Evolutionary conservation across 306 rosid species (phyloP).

Genomic region (Cucumis melo): DNA sequence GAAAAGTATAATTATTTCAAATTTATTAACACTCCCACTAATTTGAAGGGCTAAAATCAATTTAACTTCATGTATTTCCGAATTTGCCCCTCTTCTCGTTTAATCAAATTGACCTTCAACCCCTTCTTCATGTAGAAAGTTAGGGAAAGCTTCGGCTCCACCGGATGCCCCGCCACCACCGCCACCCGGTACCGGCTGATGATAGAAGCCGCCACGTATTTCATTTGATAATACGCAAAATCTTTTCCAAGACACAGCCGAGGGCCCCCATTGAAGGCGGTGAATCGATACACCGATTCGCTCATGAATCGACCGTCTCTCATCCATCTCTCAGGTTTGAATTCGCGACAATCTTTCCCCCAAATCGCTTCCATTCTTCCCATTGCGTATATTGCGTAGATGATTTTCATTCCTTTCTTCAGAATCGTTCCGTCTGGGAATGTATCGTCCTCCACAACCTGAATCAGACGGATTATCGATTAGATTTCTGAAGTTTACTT

Average conservation of each 20-base stretch:
- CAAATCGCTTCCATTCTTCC: slow-evolving; percentile 76
- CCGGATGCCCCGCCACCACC: slow-evolving; percentile 41
- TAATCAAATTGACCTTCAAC: slow-evolving; percentile 30
- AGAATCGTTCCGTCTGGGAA: slow-evolving; percentile 69
- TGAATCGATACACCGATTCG: slow-evolving; percentile 75
- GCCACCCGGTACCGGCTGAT: slow-evolving; percentile 43
- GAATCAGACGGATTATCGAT: background rate
- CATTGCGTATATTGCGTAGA: slow-evolving; percentile 75
- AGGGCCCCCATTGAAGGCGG: slow-evolving; percentile 93
- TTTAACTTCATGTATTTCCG: slow-evolving; percentile 13
- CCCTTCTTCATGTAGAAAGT: slow-evolving; percentile 88
- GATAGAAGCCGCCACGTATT: slow-evolving; percentile 64
- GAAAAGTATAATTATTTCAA: background rate
- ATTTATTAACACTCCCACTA: background rate
- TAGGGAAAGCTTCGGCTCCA: slow-evolving; percentile 68
- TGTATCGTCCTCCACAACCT: slow-evolving; percentile 57
- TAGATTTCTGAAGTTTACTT: background rate
- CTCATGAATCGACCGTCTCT: slow-evolving; percentile 58
- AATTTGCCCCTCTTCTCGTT: slow-evolving; percentile 25
- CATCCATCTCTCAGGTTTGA: slow-evolving; percentile 80
- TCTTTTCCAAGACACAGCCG: slow-evolving; percentile 83
- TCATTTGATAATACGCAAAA: slow-evolving; percentile 89
- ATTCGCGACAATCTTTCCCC: slow-evolving; percentile 71
- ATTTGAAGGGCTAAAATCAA: background rate
- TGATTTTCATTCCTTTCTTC: slow-evolving; percentile 70